Evolutionary conservation across 805 yeast species (phyloP), one percentile per base, ranked within the genome.

Genomic region (Nakazawaea holstii): DNA sequence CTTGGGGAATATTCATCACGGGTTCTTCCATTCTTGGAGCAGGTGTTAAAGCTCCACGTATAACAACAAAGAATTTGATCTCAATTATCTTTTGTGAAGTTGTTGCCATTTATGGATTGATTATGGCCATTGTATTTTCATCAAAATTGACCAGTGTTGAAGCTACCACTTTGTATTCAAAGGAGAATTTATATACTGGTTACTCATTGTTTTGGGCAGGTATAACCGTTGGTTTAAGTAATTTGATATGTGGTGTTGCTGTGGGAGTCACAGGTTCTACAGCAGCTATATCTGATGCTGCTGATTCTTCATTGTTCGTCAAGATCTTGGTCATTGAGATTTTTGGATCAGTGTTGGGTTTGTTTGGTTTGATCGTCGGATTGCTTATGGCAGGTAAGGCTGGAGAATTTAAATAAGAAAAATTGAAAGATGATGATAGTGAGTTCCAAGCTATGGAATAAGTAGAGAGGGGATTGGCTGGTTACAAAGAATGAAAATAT

Each of bases 51-150:
- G 94, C 96, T 11, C 99, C 99, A 45, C 77, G 98, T 64, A 95
- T 94, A 63, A 91, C 98, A 39, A 94, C 99, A 47, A 94, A 94
- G 74, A 94, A 94, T 66, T 79, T 94, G 64, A 95, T 94, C 54
- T 87, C 95, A 37, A 94, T 94, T 66, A 95, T 94, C 70, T 94
- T 94, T 75, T 94, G 99, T 76, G 99, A 94, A 71, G 99, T 94
- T 58, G 99, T 94, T 48, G 99, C 99, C 55, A 94, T 94, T 64
- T 94, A 94, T 64, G 99, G 99, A 3, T 79, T 94, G 55, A 94
- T 94, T 64, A 92, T 92, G 87, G 91, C 97, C 33, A 94, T 94
- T 76, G 98, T 94, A 37, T 94, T 94, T 60, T 87, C 96, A 15
- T 81, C 98, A 28, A 94, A 94, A 65, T 74, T 94, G 57, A 72